These are phyloP conservation scores for Ogataea philodendri DNA, from an alignment of 805 yeast genomes.

Conservation along the genomic window DNA sequence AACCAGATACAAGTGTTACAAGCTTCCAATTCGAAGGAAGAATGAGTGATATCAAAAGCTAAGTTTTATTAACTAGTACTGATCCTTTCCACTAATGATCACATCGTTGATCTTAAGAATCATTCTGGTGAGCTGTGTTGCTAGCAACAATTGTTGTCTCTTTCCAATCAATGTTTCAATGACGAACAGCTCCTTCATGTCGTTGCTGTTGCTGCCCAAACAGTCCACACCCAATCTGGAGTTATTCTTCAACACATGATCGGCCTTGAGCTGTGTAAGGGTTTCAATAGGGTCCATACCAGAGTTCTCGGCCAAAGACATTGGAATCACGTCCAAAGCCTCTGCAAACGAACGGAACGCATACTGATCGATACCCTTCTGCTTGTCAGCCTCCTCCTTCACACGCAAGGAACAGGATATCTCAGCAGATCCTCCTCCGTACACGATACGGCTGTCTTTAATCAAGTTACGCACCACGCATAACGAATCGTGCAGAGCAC, in stretches of 20 bases:
- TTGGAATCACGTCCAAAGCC: slow-evolving; percentile 89
- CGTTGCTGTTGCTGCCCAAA: slow-evolving; percentile 80
- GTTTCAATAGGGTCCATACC: slow-evolving; percentile 94
- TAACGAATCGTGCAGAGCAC: slow-evolving; percentile 94
- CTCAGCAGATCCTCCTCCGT: slow-evolving; percentile 99
- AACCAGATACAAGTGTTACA: slow-evolving; percentile 14
- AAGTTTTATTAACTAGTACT: slow-evolving; percentile 21
- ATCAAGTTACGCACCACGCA: slow-evolving; percentile 97
- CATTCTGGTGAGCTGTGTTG: slow-evolving; percentile 98
- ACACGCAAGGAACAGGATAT: slow-evolving; percentile 90
- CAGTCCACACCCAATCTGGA: slow-evolving; percentile 90
- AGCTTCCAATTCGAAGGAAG: slow-evolving; percentile 30
- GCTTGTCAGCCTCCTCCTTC: slow-evolving; percentile 85
- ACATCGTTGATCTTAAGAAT: slow-evolving; percentile 95
- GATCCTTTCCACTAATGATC: slow-evolving; percentile 55
- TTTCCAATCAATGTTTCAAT: slow-evolving; percentile 97
- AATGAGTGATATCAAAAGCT: slow-evolving; percentile 23
- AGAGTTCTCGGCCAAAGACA: slow-evolving; percentile 95
- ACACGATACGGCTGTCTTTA: slow-evolving; percentile 90
- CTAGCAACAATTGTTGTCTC: slow-evolving; percentile 90
- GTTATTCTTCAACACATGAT: slow-evolving; percentile 71
- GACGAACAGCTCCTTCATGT: slow-evolving; percentile 91
- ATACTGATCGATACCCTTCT: slow-evolving; percentile 94
- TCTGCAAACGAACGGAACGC: slow-evolving; percentile 93
- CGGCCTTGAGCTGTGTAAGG: slow-evolving; percentile 76